Conservation (phyloP, 352 stramenopile species). For the Pilasporangium apinafurcum region DNA sequence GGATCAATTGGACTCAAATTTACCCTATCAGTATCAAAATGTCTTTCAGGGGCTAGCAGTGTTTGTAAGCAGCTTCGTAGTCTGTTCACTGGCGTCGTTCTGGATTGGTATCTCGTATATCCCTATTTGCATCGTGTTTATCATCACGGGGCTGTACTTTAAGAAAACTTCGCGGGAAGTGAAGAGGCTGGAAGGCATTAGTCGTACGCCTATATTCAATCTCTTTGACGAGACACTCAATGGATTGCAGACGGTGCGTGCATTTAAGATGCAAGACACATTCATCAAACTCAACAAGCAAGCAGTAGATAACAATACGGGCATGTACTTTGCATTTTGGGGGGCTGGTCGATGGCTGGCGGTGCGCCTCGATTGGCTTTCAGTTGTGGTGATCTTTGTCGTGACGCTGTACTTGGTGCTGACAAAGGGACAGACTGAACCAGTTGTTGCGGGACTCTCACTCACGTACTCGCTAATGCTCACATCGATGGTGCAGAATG, state of each 20-base stretch:
- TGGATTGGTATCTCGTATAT: conserved; percentile 20
- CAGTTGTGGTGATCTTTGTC: conserved; percentile 81
- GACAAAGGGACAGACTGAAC: conserved; percentile 22
- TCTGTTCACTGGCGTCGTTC: conserved; percentile 8
- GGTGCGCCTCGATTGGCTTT: conserved; percentile 83
- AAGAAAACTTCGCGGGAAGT: conserved; percentile 76
- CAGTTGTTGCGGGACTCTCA: conserved; percentile 51
- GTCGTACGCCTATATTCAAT: conserved; percentile 85
- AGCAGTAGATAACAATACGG: conserved; percentile 33
- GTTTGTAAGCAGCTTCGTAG: conserved; percentile 13
- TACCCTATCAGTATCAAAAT: conserved; percentile 29
- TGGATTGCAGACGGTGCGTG: conserved; percentile 88
- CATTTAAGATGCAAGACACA: conserved; percentile 27
- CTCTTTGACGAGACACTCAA: conserved; percentile 88
- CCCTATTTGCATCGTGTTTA: conserved; percentile 49
- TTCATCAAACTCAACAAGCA: conserved; percentile 33
- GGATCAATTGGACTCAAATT: conserved; percentile 31
- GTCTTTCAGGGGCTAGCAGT: conserved; percentile 15
- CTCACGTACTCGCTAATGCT: conserved; percentile 57
- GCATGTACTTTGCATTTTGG: conserved; percentile 46
- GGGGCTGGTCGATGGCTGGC: conserved; percentile 88
- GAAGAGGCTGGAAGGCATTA: conserved; percentile 90
- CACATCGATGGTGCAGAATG: conserved; percentile 83
- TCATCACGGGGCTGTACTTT: conserved; percentile 71
- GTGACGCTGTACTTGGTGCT: conserved; percentile 85